Percentiles rank a stretch among this genome's conserved stretches.
phyloP scores from a whole-genome alignment of 164 flowering plant species.

The Chloranthus sessilifolius region DNA sequence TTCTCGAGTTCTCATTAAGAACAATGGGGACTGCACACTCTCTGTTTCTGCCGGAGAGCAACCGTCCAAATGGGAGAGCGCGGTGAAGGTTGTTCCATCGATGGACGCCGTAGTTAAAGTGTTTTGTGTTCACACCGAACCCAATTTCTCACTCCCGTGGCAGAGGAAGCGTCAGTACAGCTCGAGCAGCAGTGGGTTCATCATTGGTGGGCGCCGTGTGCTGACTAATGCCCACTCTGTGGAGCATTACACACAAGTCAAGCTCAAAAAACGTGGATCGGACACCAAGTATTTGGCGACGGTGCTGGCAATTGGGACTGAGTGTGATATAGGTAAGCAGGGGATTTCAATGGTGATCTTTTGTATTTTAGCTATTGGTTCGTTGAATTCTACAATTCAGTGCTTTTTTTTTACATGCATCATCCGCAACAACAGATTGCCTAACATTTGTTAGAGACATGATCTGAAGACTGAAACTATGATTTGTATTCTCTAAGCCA shows the following conservation, averaged over 20 bases:
- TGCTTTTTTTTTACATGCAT: not conserved
- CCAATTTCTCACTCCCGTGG: slow-evolving; percentile 98
- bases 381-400: not conserved
- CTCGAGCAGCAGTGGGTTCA: slow-evolving; percentile 91
- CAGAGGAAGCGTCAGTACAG: slow-evolving; percentile 95
- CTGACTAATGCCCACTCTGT: slow-evolving; percentile 98
- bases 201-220: slow-evolving; percentile 75
- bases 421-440: too few relatives aligned
- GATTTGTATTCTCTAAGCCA: too few relatives aligned
- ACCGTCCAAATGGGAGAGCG: slow-evolving; percentile 20
- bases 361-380: not conserved
- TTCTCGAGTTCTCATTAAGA: slow-evolving; percentile 13
- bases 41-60: slow-evolving; percentile 3
- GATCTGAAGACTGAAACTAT: too few relatives aligned
- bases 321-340: slow-evolving; percentile 82
- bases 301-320: slow-evolving; percentile 91
- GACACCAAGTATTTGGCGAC: slow-evolving; percentile 92
- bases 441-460: too few relatives aligned
- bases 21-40: slow-evolving; percentile 10
- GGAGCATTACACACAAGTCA: slow-evolving; percentile 95
- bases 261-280: slow-evolving; percentile 94
- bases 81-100: slow-evolving; percentile 53
- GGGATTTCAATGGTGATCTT: not conserved
- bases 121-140: slow-evolving; percentile 93
- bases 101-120: slow-evolving; percentile 99